Evolutionary conservation across 2,329 filamentous ascomycete species (phyloP).

Genomic region (Diaporthe sp.): DNA sequence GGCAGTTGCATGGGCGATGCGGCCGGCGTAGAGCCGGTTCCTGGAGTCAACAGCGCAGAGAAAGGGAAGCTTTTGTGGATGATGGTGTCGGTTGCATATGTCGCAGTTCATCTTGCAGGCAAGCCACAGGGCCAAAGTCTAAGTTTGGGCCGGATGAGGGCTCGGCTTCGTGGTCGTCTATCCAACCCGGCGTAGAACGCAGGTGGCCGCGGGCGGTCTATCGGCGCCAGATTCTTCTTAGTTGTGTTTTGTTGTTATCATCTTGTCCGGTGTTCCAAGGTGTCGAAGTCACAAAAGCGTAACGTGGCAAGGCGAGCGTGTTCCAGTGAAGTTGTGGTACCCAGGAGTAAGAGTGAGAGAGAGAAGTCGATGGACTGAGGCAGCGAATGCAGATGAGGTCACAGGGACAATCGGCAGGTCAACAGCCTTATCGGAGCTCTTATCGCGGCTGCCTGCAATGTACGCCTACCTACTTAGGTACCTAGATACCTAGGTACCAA

Average conservation of each 20-base stretch:
- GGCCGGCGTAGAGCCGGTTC: conserved; percentile 74
- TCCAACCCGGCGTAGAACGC: neutral
- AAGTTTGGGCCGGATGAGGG: neutral
- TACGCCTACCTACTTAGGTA: neutral
- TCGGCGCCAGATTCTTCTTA: neutral
- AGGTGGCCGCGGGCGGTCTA: neutral
- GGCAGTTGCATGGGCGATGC: conserved; percentile 69
- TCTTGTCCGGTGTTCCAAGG: neutral
- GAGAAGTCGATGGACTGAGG: neutral
- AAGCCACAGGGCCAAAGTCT: neutral
- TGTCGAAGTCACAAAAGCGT: no score
- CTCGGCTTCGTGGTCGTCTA: neutral
- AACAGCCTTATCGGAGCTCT: conserved; percentile 25
- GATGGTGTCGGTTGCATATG: conserved; percentile 71
- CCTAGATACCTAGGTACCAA: neutral
- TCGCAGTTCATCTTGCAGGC: conserved; percentile 74
- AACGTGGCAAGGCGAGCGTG: neutral
- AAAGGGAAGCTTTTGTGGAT: conserved; percentile 70
- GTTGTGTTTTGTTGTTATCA: neutral
- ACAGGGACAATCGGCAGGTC: conserved; percentile 21
- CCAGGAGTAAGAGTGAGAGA: neutral
- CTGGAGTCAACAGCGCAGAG: conserved; percentile 79
- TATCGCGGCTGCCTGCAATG: conserved; percentile 20
- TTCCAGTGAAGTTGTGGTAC: neutral
- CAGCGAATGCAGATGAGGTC: conserved; percentile 26